These are phyloP conservation scores for Aspergillus fructus DNA, from an alignment of 2,329 filamentous ascomycete genomes.

Conservation along the genomic window DNA sequence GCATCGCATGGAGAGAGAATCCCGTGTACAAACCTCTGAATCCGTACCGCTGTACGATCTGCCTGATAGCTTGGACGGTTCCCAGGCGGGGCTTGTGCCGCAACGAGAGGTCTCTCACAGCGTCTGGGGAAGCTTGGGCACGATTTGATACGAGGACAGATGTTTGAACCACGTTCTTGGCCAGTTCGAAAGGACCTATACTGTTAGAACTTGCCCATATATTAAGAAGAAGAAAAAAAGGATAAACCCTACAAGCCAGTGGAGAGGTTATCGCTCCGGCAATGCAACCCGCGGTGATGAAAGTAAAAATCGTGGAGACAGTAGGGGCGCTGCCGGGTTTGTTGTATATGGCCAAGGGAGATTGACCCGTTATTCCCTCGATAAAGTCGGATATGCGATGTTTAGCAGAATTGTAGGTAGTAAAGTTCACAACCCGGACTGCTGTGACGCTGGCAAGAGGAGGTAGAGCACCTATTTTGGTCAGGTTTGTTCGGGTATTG, in stretches of 20 bases:
- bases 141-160: constrained; percentile 47
- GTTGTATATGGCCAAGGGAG: constrained; percentile 43
- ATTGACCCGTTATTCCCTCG: constrained; percentile 41
- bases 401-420: constrained; percentile 46
- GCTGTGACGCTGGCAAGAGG: constrained; percentile 47
- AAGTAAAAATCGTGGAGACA: constrained; percentile 42
- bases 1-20: constrained; percentile 45
- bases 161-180: constrained; percentile 51
- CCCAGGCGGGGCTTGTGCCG: constrained; percentile 41
- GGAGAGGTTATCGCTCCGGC: constrained; percentile 44
- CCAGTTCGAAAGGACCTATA: constrained; percentile 47
- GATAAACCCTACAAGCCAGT: constrained; percentile 41
- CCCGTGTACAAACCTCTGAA: constrained; percentile 47
- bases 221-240: neutral
- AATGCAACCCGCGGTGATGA: constrained; percentile 42
- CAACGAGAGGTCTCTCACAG: constrained; percentile 33
- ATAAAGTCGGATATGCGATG: constrained; percentile 41
- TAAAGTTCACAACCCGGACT: constrained; percentile 47
- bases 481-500: constrained; percentile 1
- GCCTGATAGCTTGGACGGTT: constrained; percentile 42
- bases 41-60: constrained; percentile 46
- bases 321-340: constrained; percentile 44
- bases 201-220: neutral
- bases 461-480: constrained; percentile 40
- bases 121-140: constrained; percentile 37